Base-by-base conservation (phyloP, 1,139 yeast genomes). In the Sugiyamaella sp. region DNA sequence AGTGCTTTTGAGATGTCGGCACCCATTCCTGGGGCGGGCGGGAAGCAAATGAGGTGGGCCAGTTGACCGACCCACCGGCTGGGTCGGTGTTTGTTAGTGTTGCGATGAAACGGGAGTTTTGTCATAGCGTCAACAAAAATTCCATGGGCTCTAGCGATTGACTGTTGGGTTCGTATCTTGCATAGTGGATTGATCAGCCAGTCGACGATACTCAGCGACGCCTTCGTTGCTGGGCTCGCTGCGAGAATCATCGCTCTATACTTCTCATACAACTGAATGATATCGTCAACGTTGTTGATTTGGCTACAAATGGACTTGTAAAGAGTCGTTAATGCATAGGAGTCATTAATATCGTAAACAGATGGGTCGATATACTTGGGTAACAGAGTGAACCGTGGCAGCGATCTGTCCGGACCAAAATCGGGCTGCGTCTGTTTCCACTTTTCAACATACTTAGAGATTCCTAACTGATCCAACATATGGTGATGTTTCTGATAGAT, bases 161-260 rank as follows among this genome's bases (percentile, higher is more conserved):
- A 46, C 10, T 46, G 44, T 3, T 52, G 54, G 4, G 60, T 55
- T 8, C 47, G 43, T n/a, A 59, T 50, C 24, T 57, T 42, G 42
- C 62, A 56, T 1, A 68, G 54, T 19, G 61, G 57, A 33, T 29
- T 44, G 2, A 68, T 66, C 40, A 68, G 63, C 52, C 57, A 55
- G 46, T 66, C 71, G 9, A 60, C 51, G 14, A 63, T 56, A 1
- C 55, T 55, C 22, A 62, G 10, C 3, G 50, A 46, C 4, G 50
- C 50, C 19, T 25, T 46, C 14, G 2, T 19, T 5, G 16, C 21
- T 14, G 44, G 50, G 6, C 24, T 19, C 27, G 50, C 38, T 10
- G 29, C 17, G 19, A 37, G 25, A 14, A 46, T 38, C 19, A 10
- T 12, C 19, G 27, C 43, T 8, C 55, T 29, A 53, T 65, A 67